Evolutionary conservation across 2,329 filamentous ascomycete genomes (phyloP).

Genomic region (Botryotinia globosa): DNA sequence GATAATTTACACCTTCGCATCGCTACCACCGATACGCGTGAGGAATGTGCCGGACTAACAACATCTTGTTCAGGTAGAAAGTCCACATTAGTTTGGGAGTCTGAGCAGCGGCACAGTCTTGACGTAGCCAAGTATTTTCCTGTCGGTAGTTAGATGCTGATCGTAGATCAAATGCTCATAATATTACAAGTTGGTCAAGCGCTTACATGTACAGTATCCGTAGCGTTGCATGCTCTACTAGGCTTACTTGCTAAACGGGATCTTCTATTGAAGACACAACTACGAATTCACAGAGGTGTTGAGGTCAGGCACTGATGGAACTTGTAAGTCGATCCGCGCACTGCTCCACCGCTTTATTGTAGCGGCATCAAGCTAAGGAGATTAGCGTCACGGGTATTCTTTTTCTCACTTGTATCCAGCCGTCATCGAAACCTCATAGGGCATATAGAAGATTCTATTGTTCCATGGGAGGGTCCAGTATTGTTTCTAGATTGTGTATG

Average conservation of each 20-base stretch:
- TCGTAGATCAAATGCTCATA: constrained; percentile 1
- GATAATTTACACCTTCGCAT: not conserved
- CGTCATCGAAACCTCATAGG: not conserved
- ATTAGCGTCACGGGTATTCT: not conserved
- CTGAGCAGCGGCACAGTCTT: constrained; percentile 8
- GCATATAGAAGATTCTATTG: not conserved
- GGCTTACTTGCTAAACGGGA: not conserved
- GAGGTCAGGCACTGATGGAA: constrained; percentile 4
- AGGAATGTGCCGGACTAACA: not conserved
- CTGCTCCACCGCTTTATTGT: not conserved
- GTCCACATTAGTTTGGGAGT: not conserved
- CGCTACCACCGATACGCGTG: not conserved
- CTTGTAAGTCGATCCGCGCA: not conserved
- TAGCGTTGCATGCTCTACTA: not conserved
- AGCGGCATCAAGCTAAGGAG: not conserved
- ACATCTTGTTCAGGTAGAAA: not conserved
- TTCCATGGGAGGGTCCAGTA: constrained; percentile 1
- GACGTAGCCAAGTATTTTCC: constrained; percentile 6
- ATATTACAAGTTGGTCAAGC: not conserved
- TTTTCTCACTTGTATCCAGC: not conserved
- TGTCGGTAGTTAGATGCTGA: constrained; percentile 9
- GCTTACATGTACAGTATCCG: not conserved
- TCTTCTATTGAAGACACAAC: not conserved
- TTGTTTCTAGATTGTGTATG: not conserved
- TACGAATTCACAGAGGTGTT: not conserved